Evolutionary conservation across 257 asterid genomes (phyloP), one percentile per base, ranked within the genome.

Genomic region (Solanum piurae): DNA sequence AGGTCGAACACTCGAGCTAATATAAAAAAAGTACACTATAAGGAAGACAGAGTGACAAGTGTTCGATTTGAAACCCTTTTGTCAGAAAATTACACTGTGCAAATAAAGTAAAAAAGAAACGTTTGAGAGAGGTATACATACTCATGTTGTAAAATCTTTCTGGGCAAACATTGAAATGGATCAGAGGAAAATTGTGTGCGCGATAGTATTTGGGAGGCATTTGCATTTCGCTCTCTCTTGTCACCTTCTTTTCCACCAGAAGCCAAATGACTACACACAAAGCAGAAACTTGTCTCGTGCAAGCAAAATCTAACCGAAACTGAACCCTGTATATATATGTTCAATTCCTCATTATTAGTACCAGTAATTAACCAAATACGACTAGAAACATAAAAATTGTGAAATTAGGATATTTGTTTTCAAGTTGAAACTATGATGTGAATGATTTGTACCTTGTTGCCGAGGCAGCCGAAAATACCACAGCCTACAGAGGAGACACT

Each of bases 131-230:
- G 58, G 25, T 29, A 11, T 87, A 85, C 94, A 29, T 90, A 94
- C 97, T 94, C 95, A 68, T 94, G 97, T 83, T 91, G 94, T 73
- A 94, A 92, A 86, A 94, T 94, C 87, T 91, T 94, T 87, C 91
- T 91, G 23, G 97, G 95, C 84, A 90, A 90, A 83, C 89, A 87
- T 55, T 89, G 92, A 74, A 68, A 86, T 49, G 90, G 66, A 71
- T 90, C 89, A n/a, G 88, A 88, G 34, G 93, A 91, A 90, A 94
- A 94, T 73, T 34, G 37, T 31, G 95, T 93, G 80, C 91, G 93
- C 33, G 88, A 86, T 90, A 93, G 83, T 84, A 93, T 94, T 76
- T 90, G 89, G 29, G 91, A 88, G 82, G 88, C 95, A 88, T 93
- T 92, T 73, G 90, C 60, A 79, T 94, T 94, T 92, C 97, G 90